phyloP scores from a whole-genome alignment of 2,329 filamentous ascomycete genomes.

The Penicillium sp. region DNA sequence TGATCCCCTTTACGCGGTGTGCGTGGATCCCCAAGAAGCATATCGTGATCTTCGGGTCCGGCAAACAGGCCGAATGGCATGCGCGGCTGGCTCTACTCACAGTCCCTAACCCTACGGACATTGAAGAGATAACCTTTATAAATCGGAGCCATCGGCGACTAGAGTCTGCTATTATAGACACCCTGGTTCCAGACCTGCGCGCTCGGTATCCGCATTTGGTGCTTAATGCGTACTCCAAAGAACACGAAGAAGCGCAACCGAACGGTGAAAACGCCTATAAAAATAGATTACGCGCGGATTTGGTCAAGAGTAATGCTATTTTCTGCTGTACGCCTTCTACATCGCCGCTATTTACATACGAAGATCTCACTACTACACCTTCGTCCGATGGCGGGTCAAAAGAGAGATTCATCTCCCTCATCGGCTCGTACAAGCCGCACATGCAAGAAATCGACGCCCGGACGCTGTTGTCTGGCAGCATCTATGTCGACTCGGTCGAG shows the following conservation, averaged over 20 bases:
- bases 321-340: slow-evolving; percentile 49
- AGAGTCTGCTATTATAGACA: slow-evolving; percentile 33
- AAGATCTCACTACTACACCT: slow-evolving; percentile 25
- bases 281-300: slow-evolving; percentile 21
- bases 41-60: slow-evolving; percentile 47
- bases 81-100: slow-evolving; percentile 38
- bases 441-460: slow-evolving; percentile 50
- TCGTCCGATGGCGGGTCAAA: slow-evolving; percentile 19
- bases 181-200: slow-evolving; percentile 30
- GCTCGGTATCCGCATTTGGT: slow-evolving; percentile 33
- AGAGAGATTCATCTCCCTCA: slow-evolving; percentile 47
- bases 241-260: slow-evolving; percentile 28
- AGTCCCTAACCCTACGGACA: slow-evolving; percentile 42
- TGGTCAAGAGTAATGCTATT: slow-evolving; percentile 41
- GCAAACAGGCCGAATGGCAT: slow-evolving; percentile 50
- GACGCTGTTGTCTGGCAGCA: slow-evolving; percentile 50
- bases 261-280: slow-evolving; percentile 27
- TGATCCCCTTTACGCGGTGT: slow-evolving; percentile 57
- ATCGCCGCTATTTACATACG: slow-evolving; percentile 39
- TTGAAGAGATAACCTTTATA: slow-evolving; percentile 69
- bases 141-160: slow-evolving; percentile 64
- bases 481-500: slow-evolving; percentile 60
- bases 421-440: slow-evolving; percentile 54
- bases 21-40: slow-evolving; percentile 25
- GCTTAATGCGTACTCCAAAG: slow-evolving; percentile 49